Conservation (phyloP, 257 asterid genomes). For the Rehmannia glutinosa region DNA sequence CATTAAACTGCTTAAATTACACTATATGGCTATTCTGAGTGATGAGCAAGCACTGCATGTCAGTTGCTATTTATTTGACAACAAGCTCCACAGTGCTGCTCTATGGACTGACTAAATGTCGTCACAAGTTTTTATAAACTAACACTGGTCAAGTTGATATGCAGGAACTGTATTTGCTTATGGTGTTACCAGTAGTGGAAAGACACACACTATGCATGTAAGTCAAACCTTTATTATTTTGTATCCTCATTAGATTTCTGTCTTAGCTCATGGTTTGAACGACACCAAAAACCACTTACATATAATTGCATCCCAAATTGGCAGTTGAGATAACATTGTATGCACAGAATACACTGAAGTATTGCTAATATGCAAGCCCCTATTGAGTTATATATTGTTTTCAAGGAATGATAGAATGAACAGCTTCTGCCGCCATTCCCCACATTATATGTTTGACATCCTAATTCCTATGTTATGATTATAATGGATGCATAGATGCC, state of each 20-base stretch:
- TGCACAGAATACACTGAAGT: constrained; percentile 8
- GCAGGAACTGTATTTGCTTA: constrained; percentile 99
- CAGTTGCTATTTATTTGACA: constrained; percentile 5
- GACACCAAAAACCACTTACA: not conserved
- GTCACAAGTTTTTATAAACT: constrained; percentile 7
- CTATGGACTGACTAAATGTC: not conserved
- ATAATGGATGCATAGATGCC: constrained; percentile 5
- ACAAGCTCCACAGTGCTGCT: constrained; percentile 5
- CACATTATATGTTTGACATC: not conserved
- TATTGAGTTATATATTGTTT: not conserved
- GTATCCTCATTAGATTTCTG: not conserved
- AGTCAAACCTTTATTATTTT: constrained; percentile 30
- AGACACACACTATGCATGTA: constrained; percentile 99
- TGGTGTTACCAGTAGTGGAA: constrained; percentile 99
- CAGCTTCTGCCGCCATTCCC: not conserved
- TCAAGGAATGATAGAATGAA: not conserved
- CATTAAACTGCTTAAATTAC: constrained; percentile 1
- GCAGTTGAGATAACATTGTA: not conserved
- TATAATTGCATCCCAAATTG: not conserved
- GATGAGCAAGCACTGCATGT: constrained; percentile 4
- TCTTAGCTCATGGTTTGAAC: not conserved
- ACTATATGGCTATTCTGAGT: constrained; percentile 1
- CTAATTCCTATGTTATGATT: not conserved
- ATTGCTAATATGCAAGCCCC: not conserved
- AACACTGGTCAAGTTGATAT: constrained; percentile 27